Percentiles rank a stretch among this genome's conserved stretches.
Evolutionary conservation across 148 eudicot genomes (phyloP).

Genomic region (Dianthus caryophyllus): DNA sequence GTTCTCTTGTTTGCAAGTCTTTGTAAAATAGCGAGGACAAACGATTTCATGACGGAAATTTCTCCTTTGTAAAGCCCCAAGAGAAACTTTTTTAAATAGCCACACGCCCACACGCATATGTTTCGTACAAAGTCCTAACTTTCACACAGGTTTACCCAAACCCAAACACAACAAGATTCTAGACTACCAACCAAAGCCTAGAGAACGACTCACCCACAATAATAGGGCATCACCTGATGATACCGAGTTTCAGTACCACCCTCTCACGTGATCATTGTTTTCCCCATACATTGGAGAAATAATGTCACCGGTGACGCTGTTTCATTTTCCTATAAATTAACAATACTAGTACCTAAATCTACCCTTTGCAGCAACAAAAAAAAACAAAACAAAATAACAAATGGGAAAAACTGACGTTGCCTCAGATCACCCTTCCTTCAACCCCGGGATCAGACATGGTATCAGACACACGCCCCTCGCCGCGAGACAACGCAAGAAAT

Average conservation of each 20-base stretch:
- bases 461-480: constrained; percentile 35
- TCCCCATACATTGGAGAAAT: too few relatives aligned
- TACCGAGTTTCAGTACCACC: too few relatives aligned
- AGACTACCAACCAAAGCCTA: constrained; percentile 32
- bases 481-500: constrained; percentile 40
- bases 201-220: constrained; percentile 12
- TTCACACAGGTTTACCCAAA: constrained; percentile 33
- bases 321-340: constrained; percentile 16
- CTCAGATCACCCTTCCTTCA: constrained; percentile 32
- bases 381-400: too few relatives aligned
- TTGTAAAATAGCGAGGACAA: too few relatives aligned
- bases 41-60: too few relatives aligned
- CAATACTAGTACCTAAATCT: constrained; percentile 35
- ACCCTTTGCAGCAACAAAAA: constrained; percentile 16
- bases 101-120: constrained; percentile 13
- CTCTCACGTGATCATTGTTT: too few relatives aligned
- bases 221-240: too few relatives aligned
- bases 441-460: constrained; percentile 49
- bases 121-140: constrained; percentile 32
- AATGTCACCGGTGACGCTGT: too few relatives aligned
- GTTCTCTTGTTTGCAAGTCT: too few relatives aligned
- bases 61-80: too few relatives aligned
- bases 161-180: constrained; percentile 23
- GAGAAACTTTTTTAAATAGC: not conserved
- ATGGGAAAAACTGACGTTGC: not conserved